phyloP scores from a whole-genome alignment of 2,329 filamentous ascomycete genomes.

The Furcasterigmium sp. region DNA sequence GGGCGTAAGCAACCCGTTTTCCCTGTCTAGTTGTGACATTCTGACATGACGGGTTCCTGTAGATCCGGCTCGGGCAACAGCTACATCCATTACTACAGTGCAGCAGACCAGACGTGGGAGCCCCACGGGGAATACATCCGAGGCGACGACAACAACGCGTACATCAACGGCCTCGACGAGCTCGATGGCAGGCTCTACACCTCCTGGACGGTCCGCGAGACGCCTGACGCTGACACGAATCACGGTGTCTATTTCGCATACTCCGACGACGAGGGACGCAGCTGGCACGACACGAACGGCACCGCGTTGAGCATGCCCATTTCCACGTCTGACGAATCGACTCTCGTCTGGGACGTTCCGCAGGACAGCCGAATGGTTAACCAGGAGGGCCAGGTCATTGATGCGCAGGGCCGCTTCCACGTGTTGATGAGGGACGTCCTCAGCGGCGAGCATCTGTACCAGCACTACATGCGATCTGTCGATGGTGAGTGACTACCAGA shows the following conservation, averaged over 20 bases:
- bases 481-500: slow-evolving; percentile 3
- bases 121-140: slow-evolving; percentile 12
- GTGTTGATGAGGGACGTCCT: slow-evolving; percentile 11
- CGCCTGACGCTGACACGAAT: slow-evolving; percentile 13
- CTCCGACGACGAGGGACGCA: slow-evolving; percentile 10
- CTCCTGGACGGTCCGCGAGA: slow-evolving; percentile 15
- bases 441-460: slow-evolving; percentile 9
- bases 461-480: slow-evolving; percentile 10
- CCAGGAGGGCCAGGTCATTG: slow-evolving; percentile 14
- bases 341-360: slow-evolving; percentile 9
- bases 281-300: slow-evolving; percentile 12
- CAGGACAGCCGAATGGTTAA: slow-evolving; percentile 14
- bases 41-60: neutral
- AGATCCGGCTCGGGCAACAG: slow-evolving; percentile 12
- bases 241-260: slow-evolving; percentile 14
- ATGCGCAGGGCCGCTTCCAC: slow-evolving; percentile 10
- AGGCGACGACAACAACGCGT: slow-evolving; percentile 13
- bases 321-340: neutral
- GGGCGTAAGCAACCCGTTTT: slow-evolving; percentile 1
- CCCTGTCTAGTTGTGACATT: neutral
- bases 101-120: slow-evolving; percentile 7
- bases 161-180: slow-evolving; percentile 13
- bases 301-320: slow-evolving; percentile 3
- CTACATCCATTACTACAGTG: slow-evolving; percentile 13
- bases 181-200: slow-evolving; percentile 8